These are phyloP conservation scores for Neolentinus lepideus DNA, from an alignment of 1,284 basidiomycete species.

Conservation along the genomic window DNA sequence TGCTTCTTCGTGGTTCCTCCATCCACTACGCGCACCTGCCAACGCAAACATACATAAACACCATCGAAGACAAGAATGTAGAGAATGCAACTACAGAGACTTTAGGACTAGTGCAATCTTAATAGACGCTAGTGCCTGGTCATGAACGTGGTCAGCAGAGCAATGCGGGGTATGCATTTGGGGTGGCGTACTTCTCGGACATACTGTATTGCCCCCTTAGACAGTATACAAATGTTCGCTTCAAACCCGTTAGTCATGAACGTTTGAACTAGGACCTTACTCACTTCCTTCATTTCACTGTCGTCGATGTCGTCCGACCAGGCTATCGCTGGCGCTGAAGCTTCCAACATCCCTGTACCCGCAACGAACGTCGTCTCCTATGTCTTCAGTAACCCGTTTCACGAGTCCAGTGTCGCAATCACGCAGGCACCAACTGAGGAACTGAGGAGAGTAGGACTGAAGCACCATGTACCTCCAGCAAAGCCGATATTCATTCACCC, in stretches of 20 bases:
- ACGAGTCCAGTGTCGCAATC: background rate
- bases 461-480: background rate
- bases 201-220: background rate
- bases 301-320: background rate
- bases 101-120: too few relatives aligned
- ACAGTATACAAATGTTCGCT: background rate
- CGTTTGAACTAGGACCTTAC: too few relatives aligned
- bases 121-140: too few relatives aligned
- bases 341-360: background rate
- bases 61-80: too few relatives aligned
- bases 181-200: background rate
- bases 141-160: background rate
- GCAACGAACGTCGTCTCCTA: background rate
- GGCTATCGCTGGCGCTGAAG: background rate
- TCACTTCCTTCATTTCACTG: background rate
- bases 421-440: background rate
- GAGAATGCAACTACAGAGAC: too few relatives aligned
- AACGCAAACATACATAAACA: too few relatives aligned
- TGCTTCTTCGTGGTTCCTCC: too few relatives aligned
- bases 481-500: conserved; percentile 2
- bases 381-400: conserved; percentile 1
- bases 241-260: background rate
- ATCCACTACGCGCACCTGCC: too few relatives aligned
- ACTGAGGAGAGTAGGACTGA: background rate
- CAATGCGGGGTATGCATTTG: background rate